phyloP scores from a whole-genome alignment of 345 rosid genomes.

The Carallia pectinifolia region DNA sequence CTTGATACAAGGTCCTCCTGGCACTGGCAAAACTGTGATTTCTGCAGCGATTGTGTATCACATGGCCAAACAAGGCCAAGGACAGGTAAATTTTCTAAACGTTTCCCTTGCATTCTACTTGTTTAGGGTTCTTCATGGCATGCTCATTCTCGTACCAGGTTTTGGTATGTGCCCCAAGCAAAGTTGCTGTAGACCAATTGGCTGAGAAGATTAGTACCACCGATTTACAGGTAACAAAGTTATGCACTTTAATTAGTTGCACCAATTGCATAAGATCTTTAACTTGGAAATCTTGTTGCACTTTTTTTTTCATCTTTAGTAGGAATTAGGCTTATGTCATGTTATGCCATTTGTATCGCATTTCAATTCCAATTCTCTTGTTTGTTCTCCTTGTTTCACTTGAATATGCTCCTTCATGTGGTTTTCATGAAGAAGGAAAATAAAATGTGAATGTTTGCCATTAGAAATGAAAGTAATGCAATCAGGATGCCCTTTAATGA shows the following conservation, averaged over 20 bases:
- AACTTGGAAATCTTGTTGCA: background rate
- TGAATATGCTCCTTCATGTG: too few relatives aligned
- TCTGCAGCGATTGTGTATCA: constrained; percentile 99
- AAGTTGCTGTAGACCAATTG: constrained; percentile 98
- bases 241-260: background rate
- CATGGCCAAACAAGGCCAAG: constrained; percentile 99
- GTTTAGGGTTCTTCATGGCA: background rate
- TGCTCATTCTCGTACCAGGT: constrained; percentile 47
- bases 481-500: too few relatives aligned
- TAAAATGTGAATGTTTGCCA: too few relatives aligned
- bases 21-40: constrained; percentile 99
- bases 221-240: constrained; percentile 73
- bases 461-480: too few relatives aligned
- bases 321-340: background rate
- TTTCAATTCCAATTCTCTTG: too few relatives aligned
- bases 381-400: too few relatives aligned
- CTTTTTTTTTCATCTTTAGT: too few relatives aligned
- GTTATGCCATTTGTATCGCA: background rate
- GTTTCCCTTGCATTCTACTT: background rate
- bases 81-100: constrained; percentile 54
- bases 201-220: constrained; percentile 99
- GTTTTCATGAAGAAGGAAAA: too few relatives aligned
- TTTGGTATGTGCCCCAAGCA: constrained; percentile 98
- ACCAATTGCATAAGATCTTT: background rate
- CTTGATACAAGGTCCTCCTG: constrained; percentile 99